Percentiles rank a stretch among this genome's conserved stretches.
Conservation (phyloP, 768 basidiomycete species). For the Neoboletus brunneissimus region DNA sequence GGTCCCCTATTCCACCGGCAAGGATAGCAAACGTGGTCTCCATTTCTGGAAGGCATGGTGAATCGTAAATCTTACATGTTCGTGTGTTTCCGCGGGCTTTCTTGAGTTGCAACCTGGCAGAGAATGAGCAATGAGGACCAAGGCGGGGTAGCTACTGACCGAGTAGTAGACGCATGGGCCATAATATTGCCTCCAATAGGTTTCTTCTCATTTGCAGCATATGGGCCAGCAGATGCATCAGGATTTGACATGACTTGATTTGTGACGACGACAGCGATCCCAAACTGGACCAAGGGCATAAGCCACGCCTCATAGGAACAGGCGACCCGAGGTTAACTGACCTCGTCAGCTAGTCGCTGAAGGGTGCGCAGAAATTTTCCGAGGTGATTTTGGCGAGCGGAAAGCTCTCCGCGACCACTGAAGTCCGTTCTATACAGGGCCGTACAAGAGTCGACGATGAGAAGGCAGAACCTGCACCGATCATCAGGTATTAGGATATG, state of each 20-base stretch:
- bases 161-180: constrained; percentile 97
- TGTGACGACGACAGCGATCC: constrained; percentile 94
- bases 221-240: constrained; percentile 87
- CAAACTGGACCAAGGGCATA: constrained; percentile 59
- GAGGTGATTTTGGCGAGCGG: constrained; percentile 91
- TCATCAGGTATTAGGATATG: constrained; percentile 6
- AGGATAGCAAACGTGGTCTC: constrained; percentile 96
- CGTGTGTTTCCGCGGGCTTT: constrained; percentile 91
- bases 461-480: constrained; percentile 77
- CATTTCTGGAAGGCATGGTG: constrained; percentile 94
- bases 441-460: constrained; percentile 96
- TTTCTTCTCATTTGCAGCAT: constrained; percentile 91
- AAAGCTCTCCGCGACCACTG: constrained; percentile 91
- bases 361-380: constrained; percentile 94
- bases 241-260: constrained; percentile 99
- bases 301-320: constrained; percentile 1
- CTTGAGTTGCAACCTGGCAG: constrained; percentile 75
- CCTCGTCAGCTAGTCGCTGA: constrained; percentile 94
- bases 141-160: constrained; percentile 44
- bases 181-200: constrained; percentile 99
- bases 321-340: constrained; percentile 39
- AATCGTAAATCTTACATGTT: constrained; percentile 96
- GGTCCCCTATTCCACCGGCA: constrained; percentile 87
- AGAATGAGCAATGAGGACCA: constrained; percentile 5
- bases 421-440: constrained; percentile 95